Base-by-base conservation (phyloP, 2,329 filamentous ascomycete genomes). In the Massarina eburnea region DNA sequence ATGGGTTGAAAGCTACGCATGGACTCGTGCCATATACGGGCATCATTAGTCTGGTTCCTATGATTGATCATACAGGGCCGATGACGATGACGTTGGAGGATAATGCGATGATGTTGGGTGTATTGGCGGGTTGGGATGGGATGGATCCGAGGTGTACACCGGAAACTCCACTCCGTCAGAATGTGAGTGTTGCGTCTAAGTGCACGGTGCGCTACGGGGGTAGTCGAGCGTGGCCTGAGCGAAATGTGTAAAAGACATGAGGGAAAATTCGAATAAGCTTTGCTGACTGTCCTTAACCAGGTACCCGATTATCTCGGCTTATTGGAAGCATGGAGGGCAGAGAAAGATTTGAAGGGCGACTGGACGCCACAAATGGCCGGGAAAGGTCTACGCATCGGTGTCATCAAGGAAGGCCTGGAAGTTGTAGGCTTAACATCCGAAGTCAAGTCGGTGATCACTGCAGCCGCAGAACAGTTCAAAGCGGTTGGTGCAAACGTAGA, bases 21-120 rank as follows among this genome's bases (percentile, higher is more conserved):
- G 78, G 79, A 0, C 64, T 80, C 1, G 67, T 81, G 0, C 79
- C 79, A 0, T 81, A 73, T 41, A 81, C 75, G 0, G 78, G 76
- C 0, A 71, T 77, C 35, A 69, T 71, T 2, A 74, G 71, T 30
- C 74, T 76, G 0, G 76, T 80, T 45, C 70, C 77, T 0, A 71
- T 76, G 1, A 74, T 79, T 33, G 80, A 82, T 48, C 77, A 81
- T 51, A 27, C 62, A 9, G 74, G 74, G 0, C 75, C 76, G 1
- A 74, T 79, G 63, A 72, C 76, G 1, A 59, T 58, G 9, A 73
- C 63, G 0, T 57, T 78, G 0, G 50, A 65, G 8, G 76, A 78
- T 34, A 67, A 72, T 22, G 76, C 76, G 0, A 29, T 70, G 1
- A 51, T 77, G 15, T 62, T 79, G 4, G 61, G 73, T 42, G 72